phyloP scores from a whole-genome alignment of 176 grass and related monocot genomes.

The Phoenix roebelenii region DNA sequence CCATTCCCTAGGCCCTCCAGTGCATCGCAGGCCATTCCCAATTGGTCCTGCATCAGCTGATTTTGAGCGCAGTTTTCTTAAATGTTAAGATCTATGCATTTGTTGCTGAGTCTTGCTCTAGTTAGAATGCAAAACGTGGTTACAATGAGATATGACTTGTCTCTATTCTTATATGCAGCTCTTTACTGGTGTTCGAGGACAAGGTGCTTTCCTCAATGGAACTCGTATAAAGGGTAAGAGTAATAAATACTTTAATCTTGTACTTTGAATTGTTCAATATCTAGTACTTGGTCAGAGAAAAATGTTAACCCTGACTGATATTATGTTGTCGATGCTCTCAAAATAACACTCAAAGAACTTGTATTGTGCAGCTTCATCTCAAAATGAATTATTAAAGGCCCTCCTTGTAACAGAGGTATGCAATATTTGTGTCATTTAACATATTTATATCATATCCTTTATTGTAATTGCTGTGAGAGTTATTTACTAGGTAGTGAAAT shows the following conservation, averaged over 20 bases:
- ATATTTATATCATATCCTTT: too few species aligned
- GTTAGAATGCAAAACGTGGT: neutral
- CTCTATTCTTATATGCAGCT: slow-evolving; percentile 37
- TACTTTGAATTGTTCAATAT: too few species aligned
- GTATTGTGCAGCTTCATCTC: slow-evolving; percentile 73
- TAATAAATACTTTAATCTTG: neutral
- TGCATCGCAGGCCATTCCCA: too few species aligned
- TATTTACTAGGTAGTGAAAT: too few species aligned
- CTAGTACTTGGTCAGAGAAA: too few species aligned
- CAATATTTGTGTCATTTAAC: neutral
- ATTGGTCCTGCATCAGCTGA: too few species aligned
- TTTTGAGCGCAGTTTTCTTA: too few species aligned
- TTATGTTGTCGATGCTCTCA: neutral
- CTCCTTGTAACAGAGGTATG: slow-evolving; percentile 93
- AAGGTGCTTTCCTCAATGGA: slow-evolving; percentile 87
- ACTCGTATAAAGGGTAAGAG: slow-evolving; percentile 71
- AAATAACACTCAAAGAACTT: slow-evolving; percentile 8
- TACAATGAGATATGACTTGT: slow-evolving; percentile 14
- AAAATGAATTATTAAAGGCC: slow-evolving; percentile 79
- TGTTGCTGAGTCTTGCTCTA: too few species aligned
- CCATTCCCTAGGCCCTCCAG: too few species aligned
- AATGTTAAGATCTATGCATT: too few species aligned
- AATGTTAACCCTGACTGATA: too few species aligned
- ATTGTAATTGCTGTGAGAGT: neutral
- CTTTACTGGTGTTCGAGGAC: slow-evolving; percentile 68